These are phyloP conservation scores for Lycium ferocissimum DNA, from an alignment of 257 asterid genomes.

Conservation along the genomic window DNA sequence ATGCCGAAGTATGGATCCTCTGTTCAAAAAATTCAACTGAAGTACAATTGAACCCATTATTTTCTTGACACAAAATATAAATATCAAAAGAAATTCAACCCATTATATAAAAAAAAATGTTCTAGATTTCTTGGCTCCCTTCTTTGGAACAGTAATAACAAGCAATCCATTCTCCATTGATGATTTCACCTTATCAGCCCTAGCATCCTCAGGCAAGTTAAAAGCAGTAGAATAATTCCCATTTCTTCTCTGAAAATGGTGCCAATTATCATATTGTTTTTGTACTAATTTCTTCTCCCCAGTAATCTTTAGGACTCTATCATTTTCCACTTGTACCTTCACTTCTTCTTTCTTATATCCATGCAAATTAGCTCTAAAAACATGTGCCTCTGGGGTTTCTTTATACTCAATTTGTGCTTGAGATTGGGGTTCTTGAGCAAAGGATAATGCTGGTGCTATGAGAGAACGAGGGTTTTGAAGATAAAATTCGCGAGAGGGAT, in stretches of 20 bases:
- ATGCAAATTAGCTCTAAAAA: slow-evolving; percentile 7
- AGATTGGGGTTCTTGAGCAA: neutral
- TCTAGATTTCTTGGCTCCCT: slow-evolving; percentile 4
- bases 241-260: neutral
- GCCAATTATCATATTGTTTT: slow-evolving; percentile 17
- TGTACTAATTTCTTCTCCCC: neutral
- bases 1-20: neutral
- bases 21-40: too few relatives aligned
- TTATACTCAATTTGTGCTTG: slow-evolving; percentile 34
- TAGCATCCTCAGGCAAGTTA: slow-evolving; percentile 11
- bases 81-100: neutral
- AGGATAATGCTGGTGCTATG: neutral
- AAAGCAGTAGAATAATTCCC: neutral
- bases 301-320: neutral
- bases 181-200: neutral
- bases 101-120: neutral
- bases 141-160: slow-evolving; percentile 7
- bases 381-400: slow-evolving; percentile 29
- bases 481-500: slow-evolving; percentile 16
- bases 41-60: neutral
- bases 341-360: slow-evolving; percentile 26
- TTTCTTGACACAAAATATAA: neutral
- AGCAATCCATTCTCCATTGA: slow-evolving; percentile 7
- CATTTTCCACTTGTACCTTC: slow-evolving; percentile 11
- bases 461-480: neutral